A percentile compares a stretch with the other conserved stretches of the same genome.
Conservation (phyloP, 2,329 filamentous ascomycete genomes). For the Chrysoporthe cubensis region DNA sequence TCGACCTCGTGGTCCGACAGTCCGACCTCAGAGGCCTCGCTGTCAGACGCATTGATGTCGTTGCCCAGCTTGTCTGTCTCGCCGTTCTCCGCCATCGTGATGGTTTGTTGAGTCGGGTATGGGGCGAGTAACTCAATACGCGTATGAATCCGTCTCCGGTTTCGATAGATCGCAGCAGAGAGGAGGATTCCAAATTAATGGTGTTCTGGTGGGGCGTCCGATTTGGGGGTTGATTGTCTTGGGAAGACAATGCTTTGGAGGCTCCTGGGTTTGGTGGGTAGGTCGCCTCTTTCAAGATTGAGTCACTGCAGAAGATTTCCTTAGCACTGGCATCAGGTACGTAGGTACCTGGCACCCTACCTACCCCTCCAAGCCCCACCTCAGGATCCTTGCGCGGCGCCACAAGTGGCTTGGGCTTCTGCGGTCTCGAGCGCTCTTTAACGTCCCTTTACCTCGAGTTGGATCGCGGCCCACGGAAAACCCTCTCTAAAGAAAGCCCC, state of each 20-base stretch:
- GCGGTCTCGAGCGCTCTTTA: neutral
- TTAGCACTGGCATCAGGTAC: slow-evolving; percentile 12
- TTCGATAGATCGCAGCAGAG: neutral
- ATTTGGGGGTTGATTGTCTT: slow-evolving; percentile 11
- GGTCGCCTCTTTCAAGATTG: slow-evolving; percentile 16
- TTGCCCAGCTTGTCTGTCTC: slow-evolving; percentile 65
- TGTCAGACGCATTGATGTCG: slow-evolving; percentile 69
- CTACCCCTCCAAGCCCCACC: slow-evolving; percentile 18
- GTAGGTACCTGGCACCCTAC: slow-evolving; percentile 3
- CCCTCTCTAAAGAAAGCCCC: too few species aligned
- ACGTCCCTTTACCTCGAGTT: too few species aligned
- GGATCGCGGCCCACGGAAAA: too few species aligned
- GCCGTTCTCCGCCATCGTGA: slow-evolving; percentile 58
- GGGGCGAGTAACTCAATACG: slow-evolving; percentile 13
- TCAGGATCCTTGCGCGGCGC: neutral
- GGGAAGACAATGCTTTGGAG: slow-evolving; percentile 15
- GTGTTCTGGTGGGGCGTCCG: neutral
- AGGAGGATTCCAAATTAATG: neutral
- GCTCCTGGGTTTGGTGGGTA: slow-evolving; percentile 13
- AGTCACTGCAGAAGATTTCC: slow-evolving; percentile 17
- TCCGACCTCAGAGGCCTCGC: slow-evolving; percentile 60
- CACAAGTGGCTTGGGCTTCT: slow-evolving; percentile 12
- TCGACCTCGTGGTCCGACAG: slow-evolving; percentile 61
- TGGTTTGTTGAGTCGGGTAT: slow-evolving; percentile 24
- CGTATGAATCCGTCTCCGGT: neutral